These are phyloP conservation scores for Arabis hirsuta DNA, from an alignment of 345 rosid genomes.

Conservation along the genomic window DNA sequence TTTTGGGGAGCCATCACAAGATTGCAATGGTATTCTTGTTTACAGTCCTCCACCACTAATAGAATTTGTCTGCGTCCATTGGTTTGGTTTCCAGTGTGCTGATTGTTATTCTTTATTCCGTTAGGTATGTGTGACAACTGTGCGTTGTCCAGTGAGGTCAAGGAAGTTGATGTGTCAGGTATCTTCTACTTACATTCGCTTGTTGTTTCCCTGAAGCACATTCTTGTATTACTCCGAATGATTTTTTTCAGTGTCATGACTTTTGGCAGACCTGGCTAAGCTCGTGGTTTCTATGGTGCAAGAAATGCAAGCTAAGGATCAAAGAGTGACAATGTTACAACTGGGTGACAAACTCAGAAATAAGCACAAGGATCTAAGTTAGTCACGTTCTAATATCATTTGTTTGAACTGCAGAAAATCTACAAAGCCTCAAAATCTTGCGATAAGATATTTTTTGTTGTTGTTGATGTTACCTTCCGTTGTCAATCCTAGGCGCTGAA, in stretches of 20 bases:
- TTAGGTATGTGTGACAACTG: slow-evolving; percentile 97
- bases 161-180: slow-evolving; percentile 78
- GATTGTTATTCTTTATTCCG: slow-evolving; percentile 28
- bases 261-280: slow-evolving; percentile 64
- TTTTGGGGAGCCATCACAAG: slow-evolving; percentile 88
- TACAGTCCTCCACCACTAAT: slow-evolving; percentile 6
- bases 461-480: slow-evolving; percentile 3
- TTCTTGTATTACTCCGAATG: not conserved
- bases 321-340: slow-evolving; percentile 86
- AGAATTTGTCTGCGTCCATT: slow-evolving; percentile 5
- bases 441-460: slow-evolving; percentile 5
- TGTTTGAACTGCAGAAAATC: not conserved
- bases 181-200: slow-evolving; percentile 39
- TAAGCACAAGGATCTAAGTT: slow-evolving; percentile 81
- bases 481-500: slow-evolving; percentile 54
- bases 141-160: slow-evolving; percentile 67
- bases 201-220: not conserved
- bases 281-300: slow-evolving; percentile 73
- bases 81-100: slow-evolving; percentile 18
- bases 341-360: slow-evolving; percentile 83
- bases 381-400: slow-evolving; percentile 8
- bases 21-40: slow-evolving; percentile 74
- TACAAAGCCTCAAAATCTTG: slow-evolving; percentile 26
- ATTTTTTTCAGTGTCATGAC: not conserved
- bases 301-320: slow-evolving; percentile 69